Base-by-base conservation (phyloP, 208 protist species). In the Lotmaria passim region DNA sequence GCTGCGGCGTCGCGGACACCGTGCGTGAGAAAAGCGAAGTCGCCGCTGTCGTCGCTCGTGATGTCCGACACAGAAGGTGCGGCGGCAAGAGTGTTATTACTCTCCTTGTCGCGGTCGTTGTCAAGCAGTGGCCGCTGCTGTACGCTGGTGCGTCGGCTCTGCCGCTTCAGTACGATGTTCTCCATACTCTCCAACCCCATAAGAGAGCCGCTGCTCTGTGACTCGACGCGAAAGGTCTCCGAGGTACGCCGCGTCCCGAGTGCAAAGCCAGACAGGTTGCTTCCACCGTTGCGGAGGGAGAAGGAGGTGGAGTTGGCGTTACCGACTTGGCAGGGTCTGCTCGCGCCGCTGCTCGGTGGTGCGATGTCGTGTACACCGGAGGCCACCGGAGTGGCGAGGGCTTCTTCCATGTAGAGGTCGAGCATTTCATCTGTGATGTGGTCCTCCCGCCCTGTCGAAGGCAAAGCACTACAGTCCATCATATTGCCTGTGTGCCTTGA, bases 11-110 rank as follows among this genome's bases (percentile, higher is more conserved):
- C 61, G 1, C 36, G 43, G 19, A 79, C 53, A 38, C 56, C 56
- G 2, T n/a, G 7, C 15, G 72, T 79, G 33, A 83, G 53, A 26
- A 69, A 59, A 7, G 44, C 78, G 48, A 82, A 82, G 63, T 82
- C 78, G 12, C 78, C 78, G 63, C 63, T 71, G 36, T 82, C 78
- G 52, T 82, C 78, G 55, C 78, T 82, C 26, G 72, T 82, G 52
- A 82, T 82, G 31, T 78, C 63, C 15, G 68, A 66, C 7, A 21
- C 26, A 12, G 67, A 39, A 26, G 57, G 47, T 36, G 53, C 48
- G 3, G 14, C 51, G 26, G 53, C 48, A 8, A 11, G 11, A 17
- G 17, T 14, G n/a, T n/a, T n/a, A n/a, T n/a, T n/a, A n/a, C n/a
- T n/a, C n/a, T n/a, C n/a, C n/a, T n/a, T n/a, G n/a, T n/a, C n/a